Evolutionary conservation across 148 eudicot genomes (phyloP).

Genomic region (Cornus florida): DNA sequence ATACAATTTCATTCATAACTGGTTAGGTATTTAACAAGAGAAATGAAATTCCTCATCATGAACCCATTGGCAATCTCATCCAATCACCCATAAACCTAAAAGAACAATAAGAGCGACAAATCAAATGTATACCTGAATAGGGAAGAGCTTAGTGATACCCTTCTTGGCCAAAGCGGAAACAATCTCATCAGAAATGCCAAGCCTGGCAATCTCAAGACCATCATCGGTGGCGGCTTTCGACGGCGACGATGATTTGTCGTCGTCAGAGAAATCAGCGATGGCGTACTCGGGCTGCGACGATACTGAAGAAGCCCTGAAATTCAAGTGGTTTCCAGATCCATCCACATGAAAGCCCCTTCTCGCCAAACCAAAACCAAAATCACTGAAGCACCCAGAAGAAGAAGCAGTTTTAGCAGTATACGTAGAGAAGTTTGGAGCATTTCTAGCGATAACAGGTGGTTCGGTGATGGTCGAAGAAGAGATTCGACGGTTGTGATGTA

Average conservation of each 20-base stretch:
- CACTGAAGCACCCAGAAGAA: not conserved
- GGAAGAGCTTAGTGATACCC: conserved; percentile 85
- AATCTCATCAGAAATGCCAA: conserved; percentile 57
- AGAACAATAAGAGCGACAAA: no score
- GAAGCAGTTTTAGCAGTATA: not conserved
- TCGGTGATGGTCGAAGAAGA: not conserved
- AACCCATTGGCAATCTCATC: no score
- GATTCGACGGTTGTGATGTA: not conserved
- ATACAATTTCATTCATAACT: no score
- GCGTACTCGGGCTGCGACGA: conserved; percentile 39
- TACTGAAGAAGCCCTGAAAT: conserved; percentile 29
- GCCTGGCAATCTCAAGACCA: conserved; percentile 74
- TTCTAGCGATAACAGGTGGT: not conserved
- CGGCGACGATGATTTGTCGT: conserved; percentile 23
- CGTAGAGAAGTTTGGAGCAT: conserved; percentile 1
- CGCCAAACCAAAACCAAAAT: not conserved
- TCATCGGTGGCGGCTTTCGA: conserved; percentile 7
- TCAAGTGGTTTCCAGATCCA: conserved; percentile 5
- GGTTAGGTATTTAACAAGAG: no score
- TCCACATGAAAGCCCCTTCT: conserved; percentile 19
- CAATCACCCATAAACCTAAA: no score
- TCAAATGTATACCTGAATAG: conserved; percentile 66
- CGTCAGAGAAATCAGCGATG: conserved; percentile 38
- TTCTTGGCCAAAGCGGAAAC: conserved; percentile 50
- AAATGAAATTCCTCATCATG: no score